Evolutionary conservation across 371 early-diverging fungal species (phyloP).

Genomic region (Paraphysoderma sedebokerense): DNA sequence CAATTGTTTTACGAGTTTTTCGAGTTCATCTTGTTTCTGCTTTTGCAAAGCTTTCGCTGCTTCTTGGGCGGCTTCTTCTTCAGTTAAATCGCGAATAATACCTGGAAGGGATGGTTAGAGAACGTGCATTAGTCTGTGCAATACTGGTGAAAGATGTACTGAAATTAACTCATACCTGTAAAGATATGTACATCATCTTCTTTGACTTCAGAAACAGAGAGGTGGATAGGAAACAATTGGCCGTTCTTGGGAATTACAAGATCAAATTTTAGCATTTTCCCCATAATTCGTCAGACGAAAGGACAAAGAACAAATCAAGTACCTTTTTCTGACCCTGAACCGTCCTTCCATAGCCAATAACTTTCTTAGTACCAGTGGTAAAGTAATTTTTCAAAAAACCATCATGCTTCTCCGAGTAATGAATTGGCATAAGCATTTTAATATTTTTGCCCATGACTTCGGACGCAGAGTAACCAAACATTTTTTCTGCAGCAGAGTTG

Average conservation of each 20-base stretch:
- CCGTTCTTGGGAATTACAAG: too few relatives aligned
- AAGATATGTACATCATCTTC: conserved; percentile 14
- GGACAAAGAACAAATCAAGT: too few relatives aligned
- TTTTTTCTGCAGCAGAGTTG: conserved; percentile 5
- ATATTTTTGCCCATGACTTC: conserved; percentile 13
- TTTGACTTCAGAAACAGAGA: conserved; percentile 15
- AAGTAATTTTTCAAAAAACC: conserved; percentile 10
- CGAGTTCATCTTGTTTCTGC: conserved; percentile 5
- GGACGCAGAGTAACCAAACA: conserved; percentile 2
- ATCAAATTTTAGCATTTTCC: too few relatives aligned
- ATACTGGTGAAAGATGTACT: too few relatives aligned
- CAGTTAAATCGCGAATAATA: conserved; percentile 17
- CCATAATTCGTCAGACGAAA: too few relatives aligned
- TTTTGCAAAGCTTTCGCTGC: background rate
- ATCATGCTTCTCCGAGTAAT: conserved; percentile 10
- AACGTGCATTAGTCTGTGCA: too few relatives aligned
- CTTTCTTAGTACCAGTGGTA: conserved; percentile 6
- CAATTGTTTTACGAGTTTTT: conserved; percentile 1
- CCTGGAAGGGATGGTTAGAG: too few relatives aligned
- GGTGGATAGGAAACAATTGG: conserved; percentile 12
- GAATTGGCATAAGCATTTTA: conserved; percentile 12
- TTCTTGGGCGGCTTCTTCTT: conserved; percentile 6
- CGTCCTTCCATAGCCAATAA: conserved; percentile 10
- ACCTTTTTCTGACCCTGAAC: conserved; percentile 7
- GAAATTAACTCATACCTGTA: too few relatives aligned